Evolutionary conservation across 768 basidiomycete genomes (phyloP).

Genomic region (Sporobolomyces phaffii): DNA sequence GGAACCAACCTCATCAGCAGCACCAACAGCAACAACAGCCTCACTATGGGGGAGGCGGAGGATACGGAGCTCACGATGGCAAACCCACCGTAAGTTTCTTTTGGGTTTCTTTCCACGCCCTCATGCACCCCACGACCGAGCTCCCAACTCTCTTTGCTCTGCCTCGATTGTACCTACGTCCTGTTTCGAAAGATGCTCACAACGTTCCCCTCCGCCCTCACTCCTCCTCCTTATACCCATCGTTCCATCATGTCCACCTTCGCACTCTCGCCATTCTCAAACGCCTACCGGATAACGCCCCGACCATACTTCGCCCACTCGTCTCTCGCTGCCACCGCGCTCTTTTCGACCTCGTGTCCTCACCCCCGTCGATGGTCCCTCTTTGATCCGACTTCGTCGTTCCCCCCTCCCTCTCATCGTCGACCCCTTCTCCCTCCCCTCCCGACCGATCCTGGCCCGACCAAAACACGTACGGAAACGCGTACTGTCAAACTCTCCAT

Average conservation of each 20-base stretch:
- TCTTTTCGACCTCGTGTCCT: background rate
- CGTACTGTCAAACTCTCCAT: constrained; percentile 1
- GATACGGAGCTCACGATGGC: constrained; percentile 35
- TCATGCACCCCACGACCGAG: background rate
- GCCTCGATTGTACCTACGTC: background rate
- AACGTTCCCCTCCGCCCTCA: background rate
- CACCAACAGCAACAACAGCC: background rate
- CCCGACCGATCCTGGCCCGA: background rate
- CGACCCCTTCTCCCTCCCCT: background rate
- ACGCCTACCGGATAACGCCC: constrained; percentile 9
- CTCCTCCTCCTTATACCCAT: background rate
- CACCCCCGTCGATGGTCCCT: background rate
- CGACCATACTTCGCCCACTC: background rate
- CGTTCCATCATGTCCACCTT: background rate
- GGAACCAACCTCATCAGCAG: constrained; percentile 4
- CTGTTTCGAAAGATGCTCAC: constrained; percentile 3
- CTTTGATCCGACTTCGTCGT: background rate
- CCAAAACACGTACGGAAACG: no score
- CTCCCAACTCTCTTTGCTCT: background rate
- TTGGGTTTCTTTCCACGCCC: no score
- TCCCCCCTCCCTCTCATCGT: background rate
- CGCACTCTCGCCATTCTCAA: constrained; percentile 3
- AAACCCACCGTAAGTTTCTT: constrained; percentile 33
- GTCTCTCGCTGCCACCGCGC: background rate
- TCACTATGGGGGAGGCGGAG: no score